Evolutionary conservation across 371 early-diverging fungal genomes (phyloP).

Genomic region (Circinella minor): DNA sequence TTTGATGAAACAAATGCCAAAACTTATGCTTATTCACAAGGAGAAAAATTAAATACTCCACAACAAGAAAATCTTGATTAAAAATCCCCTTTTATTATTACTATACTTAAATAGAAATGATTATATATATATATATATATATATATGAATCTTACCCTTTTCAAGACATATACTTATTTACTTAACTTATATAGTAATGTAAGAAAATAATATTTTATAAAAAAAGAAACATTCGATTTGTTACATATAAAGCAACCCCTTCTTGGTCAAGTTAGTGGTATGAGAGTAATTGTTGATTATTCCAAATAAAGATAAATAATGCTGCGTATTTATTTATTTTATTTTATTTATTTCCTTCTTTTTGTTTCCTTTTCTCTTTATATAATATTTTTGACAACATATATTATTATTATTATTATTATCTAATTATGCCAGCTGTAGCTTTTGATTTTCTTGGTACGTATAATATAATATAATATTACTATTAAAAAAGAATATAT

Average conservation of each 20-base stretch:
- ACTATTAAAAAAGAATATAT: too few relatives aligned
- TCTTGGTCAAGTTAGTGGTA: too few relatives aligned
- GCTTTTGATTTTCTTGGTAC: constrained; percentile 49
- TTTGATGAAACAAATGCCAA: constrained; percentile 45
- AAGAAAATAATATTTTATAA: too few relatives aligned
- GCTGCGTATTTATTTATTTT: neutral
- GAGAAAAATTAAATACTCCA: constrained; percentile 7
- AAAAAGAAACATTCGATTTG: too few relatives aligned
- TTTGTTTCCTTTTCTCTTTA: neutral
- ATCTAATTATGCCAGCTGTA: constrained; percentile 36
- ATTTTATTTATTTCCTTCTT: too few relatives aligned
- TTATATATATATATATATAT: too few relatives aligned
- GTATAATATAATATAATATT: neutral
- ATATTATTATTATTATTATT: too few relatives aligned
- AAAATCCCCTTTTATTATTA: neutral
- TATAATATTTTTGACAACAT: neutral
- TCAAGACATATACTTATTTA: too few relatives aligned
- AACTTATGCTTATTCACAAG: constrained; percentile 25
- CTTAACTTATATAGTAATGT: too few relatives aligned
- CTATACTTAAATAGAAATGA: too few relatives aligned
- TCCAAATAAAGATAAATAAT: constrained; percentile 1
- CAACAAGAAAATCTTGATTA: constrained; percentile 29
- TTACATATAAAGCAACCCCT: too few relatives aligned
- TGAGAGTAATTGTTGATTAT: neutral
- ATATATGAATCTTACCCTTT: too few relatives aligned